Evolutionary conservation across 2,329 filamentous ascomycete species (phyloP), one percentile per base, ranked within the genome.

Genomic region (Lizonia empirigonia): DNA sequence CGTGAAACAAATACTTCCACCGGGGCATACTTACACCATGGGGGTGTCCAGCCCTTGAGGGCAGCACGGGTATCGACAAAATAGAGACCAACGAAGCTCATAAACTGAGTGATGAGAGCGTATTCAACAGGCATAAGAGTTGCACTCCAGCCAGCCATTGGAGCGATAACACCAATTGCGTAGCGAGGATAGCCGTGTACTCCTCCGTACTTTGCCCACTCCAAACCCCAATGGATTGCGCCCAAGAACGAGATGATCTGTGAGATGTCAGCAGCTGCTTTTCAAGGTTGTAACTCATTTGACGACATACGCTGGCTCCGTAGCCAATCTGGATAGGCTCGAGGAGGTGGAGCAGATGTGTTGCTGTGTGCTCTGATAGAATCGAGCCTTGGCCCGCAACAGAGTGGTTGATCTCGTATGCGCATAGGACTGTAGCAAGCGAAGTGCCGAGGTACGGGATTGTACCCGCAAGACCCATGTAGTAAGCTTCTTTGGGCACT

Each of bases 211-310:
- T 87, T 78, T 41, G 89, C 89, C 72, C 87, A 95, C 75, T 96
- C 91, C 15, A 96, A 80, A 48, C 92, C 92, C 89, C 93, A 97
- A 75, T 97, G 93, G 65, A 96, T 86, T 26, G 92, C 92, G 35
- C 93, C 93, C 1, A 97, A 83, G 80, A 96, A 97, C 22, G 91
- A 96, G 64, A 96, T 89, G 65, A 96, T 94, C 85, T 88, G 56
- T 15, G 19, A 18, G 2, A 6, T 30, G 15, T 39, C 27, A 39
- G 27, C 59, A 50, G 51, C n/a, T 26, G 34, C 33, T 12, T 23
- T 15, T 13, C 1, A n/a, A 4, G 16, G 7, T 12, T 20, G 27
- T 1, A 5, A 9, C 4, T 8, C 1, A 10, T 2, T 3, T 15
- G 19, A n/a, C 23, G 23, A 80, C 85, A 73, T 78, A 88, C 85